Evolutionary conservation across 1,284 basidiomycete genomes (phyloP), one percentile per base, ranked within the genome.

Genomic region (Phaffia rhodozyma): DNA sequence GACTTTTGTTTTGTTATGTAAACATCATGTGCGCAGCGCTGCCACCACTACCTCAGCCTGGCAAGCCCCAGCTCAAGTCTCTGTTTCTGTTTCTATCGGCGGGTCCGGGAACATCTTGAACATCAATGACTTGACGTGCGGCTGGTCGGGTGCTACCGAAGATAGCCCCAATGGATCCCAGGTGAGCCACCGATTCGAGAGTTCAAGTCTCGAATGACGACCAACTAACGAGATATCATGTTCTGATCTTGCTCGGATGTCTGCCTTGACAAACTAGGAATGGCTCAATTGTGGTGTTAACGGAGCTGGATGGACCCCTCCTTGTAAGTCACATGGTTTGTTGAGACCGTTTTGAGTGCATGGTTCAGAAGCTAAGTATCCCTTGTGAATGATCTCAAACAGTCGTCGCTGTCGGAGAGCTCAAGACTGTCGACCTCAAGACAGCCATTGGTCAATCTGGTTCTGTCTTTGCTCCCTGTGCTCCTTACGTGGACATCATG

Each of bases 401-500:
- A 43, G 58, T 75, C 64, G 74, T 91, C 66, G 72, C 71, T 4
- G 70, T 87, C 18, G 65, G 78, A 51, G 79, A 87, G 61, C 70
- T 78, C 58, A 74, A 83, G 65, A 75, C 77, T 51, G 78, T 77
- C 47, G 77, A 83, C 51, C 78, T 90, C 30, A 72, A 74, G n/a
- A 71, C 75, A 6, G 83, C 83, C 9, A 69, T 85, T 52, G 72
- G 79, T 51, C 73, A 77, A 13, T 67, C 75, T 3, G 76, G 76
- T 68, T 83, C 80, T 52, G 81, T 84, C 9, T 90, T 88, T 78
- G 71, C 78, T 29, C 76, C 83, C 5, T 92, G 89, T 75, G 70
- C 73, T 16, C 57, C 71, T 5, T 89, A 79, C 72, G 74, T 86
- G 60, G 69, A 72, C 23, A 70, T 80, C 48, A 89, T 91, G 72